Percentiles rank a stretch among this genome's conserved stretches.
These are phyloP conservation scores for Parmales sp. DNA, from an alignment of 108 stramenopile genomes.

Conservation along the genomic window DNA sequence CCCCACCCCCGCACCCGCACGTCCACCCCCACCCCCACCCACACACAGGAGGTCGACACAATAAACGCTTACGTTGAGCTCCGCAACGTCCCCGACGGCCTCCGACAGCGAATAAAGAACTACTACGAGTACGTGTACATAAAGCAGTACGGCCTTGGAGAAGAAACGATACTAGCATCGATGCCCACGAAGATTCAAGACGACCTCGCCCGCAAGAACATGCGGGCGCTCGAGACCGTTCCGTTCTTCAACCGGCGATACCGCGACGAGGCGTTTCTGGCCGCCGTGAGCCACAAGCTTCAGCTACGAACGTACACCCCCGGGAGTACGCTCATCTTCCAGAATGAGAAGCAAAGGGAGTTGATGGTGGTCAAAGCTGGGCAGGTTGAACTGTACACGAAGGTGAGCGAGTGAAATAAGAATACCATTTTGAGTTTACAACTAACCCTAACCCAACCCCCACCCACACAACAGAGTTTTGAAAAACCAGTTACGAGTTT, in stretches of 20 bases:
- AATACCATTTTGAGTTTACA: too few relatives aligned
- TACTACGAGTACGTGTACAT: slow-evolving; percentile 34
- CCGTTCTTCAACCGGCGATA: slow-evolving; percentile 29
- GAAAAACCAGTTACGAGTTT: slow-evolving; percentile 25
- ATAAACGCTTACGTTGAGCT: slow-evolving; percentile 26
- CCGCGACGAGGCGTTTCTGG: slow-evolving; percentile 22
- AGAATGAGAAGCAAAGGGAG: slow-evolving; percentile 33
- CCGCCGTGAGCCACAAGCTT: slow-evolving; percentile 9
- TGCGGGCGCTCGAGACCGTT: slow-evolving; percentile 17
- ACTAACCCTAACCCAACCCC: too few relatives aligned
- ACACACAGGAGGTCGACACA: slow-evolving; percentile 42
- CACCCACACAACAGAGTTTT: too few relatives aligned
- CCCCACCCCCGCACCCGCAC: too few relatives aligned
- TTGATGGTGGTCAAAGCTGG: slow-evolving; percentile 30
- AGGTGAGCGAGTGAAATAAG: too few relatives aligned
- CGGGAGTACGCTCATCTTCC: slow-evolving; percentile 19
- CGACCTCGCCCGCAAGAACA: slow-evolving; percentile 20
- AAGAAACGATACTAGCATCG: slow-evolving; percentile 26
- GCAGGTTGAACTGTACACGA: slow-evolving; percentile 20
- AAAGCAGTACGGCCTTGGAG: slow-evolving; percentile 38
- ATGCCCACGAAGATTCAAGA: slow-evolving; percentile 23
- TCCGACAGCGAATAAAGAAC: slow-evolving; percentile 23
- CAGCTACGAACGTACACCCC: slow-evolving; percentile 29
- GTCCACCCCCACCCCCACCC: too few relatives aligned
- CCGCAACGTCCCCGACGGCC: slow-evolving; percentile 23